Conservation (phyloP, 768 basidiomycete genomes). For the Floccularia luteovirens region DNA sequence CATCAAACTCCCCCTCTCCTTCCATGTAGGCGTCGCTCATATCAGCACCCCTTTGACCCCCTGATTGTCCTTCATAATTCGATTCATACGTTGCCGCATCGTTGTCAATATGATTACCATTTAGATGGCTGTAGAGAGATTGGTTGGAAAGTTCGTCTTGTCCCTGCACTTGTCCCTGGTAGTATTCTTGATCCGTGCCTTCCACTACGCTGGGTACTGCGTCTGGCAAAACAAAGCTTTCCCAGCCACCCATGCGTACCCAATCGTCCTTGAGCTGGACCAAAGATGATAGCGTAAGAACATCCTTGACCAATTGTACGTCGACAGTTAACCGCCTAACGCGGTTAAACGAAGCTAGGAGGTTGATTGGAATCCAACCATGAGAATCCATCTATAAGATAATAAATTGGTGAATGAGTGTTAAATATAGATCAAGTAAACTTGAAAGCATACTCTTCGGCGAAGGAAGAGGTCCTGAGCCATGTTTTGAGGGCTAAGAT, state of each 20-base stretch:
- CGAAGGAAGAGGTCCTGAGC: constrained; percentile 82
- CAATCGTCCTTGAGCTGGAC: constrained; percentile 64
- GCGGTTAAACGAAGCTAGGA: constrained; percentile 86
- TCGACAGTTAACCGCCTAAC: constrained; percentile 61
- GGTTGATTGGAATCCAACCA: constrained; percentile 79
- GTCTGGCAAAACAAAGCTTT: constrained; percentile 53
- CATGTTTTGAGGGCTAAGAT: constrained; percentile 85
- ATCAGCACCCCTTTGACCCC: neutral
- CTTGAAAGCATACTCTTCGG: constrained; percentile 49
- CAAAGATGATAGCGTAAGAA: constrained; percentile 54
- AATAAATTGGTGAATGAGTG: neutral
- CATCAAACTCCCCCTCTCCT: constrained; percentile 33
- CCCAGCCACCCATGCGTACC: constrained; percentile 69
- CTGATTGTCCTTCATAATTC: neutral
- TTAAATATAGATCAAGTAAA: constrained; percentile 6
- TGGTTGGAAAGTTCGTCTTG: neutral
- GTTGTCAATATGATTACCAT: neutral
- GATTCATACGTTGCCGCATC: neutral
- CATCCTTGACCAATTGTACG: constrained; percentile 56
- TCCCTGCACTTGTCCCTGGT: neutral
- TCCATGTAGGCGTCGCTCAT: neutral
- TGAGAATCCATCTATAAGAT: constrained; percentile 72
- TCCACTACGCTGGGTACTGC: constrained; percentile 44
- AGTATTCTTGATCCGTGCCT: no score
- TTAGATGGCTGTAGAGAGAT: neutral